Evolutionary conservation across 208 protist genomes (phyloP).

Genomic region (Tetramitus jugosus): DNA sequence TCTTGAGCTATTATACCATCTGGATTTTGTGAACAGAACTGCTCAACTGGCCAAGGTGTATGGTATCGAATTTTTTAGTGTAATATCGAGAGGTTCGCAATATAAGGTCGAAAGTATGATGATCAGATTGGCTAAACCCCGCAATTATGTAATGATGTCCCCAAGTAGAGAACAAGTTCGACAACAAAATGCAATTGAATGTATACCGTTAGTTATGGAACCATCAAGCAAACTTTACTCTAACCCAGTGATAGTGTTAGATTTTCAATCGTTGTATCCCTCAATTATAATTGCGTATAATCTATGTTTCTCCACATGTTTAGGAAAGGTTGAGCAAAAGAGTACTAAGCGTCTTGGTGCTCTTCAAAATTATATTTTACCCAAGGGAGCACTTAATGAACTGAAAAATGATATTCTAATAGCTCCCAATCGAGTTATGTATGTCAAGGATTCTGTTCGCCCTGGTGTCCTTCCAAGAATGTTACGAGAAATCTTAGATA

Average conservation of each 20-base stretch:
- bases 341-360: not conserved
- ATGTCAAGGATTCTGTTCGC: conserved; percentile 24
- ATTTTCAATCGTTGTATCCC: conserved; percentile 78
- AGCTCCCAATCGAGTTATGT: conserved; percentile 28
- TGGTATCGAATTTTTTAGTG: conserved; percentile 43
- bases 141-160: conserved; percentile 36
- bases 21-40: conserved; percentile 52
- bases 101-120: conserved; percentile 42
- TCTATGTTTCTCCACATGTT: conserved; percentile 68
- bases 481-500: conserved; percentile 34
- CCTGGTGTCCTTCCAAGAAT: conserved; percentile 29
- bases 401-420: conserved; percentile 26
- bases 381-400: not conserved
- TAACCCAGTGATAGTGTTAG: conserved; percentile 63
- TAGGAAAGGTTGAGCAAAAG: conserved; percentile 43
- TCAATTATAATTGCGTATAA: conserved; percentile 81
- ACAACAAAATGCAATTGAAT: conserved; percentile 26
- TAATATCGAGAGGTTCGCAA: conserved; percentile 38
- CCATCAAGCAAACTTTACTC: conserved; percentile 31
- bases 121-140: conserved; percentile 30
- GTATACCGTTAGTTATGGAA: conserved; percentile 42
- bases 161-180: conserved; percentile 34
- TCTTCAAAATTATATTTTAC: not conserved
- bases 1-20: conserved; percentile 43
- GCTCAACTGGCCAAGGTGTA: conserved; percentile 58